Base-by-base conservation (phyloP, 768 basidiomycete genomes). In the Boletus coccyginus region DNA sequence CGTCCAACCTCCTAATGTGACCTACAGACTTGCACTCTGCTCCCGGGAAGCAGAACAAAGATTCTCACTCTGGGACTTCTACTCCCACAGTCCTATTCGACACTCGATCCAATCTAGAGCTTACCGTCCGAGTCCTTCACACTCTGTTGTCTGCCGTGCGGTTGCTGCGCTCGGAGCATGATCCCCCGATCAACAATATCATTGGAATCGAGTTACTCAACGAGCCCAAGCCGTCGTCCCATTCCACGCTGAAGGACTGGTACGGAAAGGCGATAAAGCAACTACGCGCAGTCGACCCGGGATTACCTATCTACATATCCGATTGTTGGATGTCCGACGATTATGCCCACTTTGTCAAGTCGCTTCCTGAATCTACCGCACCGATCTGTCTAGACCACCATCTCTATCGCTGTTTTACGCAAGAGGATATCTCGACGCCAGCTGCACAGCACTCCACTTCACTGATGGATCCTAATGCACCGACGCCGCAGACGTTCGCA, bases 331-430 rank as follows among this genome's bases (percentile, higher is more conserved):
- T 81, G 64, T 78, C 84, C 1, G 80, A 85, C 29, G 73, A 80
- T 52, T 92, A 90, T 61, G 77, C 84, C 16, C 72, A 77, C 10
- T 88, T 80, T 62, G 73, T 84, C 63, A 70, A 70, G 24, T 65
- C 73, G 7, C 70, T 73, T 59, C 45, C 68, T 45, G 11, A 62
- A 54, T 31, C 64, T 27, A 52, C 74, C 54, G 64, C 62, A 16
- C 81, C 83, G 31, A 74, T 85, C 19, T 83, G 87, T 14, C 74
- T 92, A 40, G 92, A 94, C 68, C 88, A 92, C 61, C 92, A 93
- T 65, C 78, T 93, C 21, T 94, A 93, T 65, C 82, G 92, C 27
- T 91, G 89, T 69, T 91, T 92, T 68, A 88, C 88, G 0, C 57
- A 67, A 0, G 72, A 72, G 1, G 92, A 94, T 67, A 80, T 70